Percentiles rank a stretch among this genome's conserved stretches.
phyloP scores from a whole-genome alignment of 345 rosid genomes.

The Pistacia integerrima region DNA sequence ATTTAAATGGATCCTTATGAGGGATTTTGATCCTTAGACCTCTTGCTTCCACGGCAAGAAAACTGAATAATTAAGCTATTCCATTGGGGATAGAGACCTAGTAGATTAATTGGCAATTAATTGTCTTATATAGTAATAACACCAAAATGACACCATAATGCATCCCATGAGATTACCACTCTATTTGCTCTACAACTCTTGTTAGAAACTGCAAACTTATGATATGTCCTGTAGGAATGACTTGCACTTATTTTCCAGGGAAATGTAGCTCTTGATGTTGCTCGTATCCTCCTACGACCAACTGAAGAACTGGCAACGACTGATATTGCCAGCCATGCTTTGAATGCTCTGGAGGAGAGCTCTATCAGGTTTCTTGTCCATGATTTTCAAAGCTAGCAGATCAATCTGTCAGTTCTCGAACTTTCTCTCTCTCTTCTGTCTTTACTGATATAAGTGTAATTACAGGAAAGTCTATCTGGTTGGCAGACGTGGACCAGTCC shows the following conservation, averaged over 20 bases:
- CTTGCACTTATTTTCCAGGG: slow-evolving; percentile 52
- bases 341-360: slow-evolving; percentile 70
- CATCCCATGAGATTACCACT: not conserved
- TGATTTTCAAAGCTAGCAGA: slow-evolving; percentile 3
- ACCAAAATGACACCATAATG: not conserved
- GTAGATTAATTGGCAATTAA: not conserved
- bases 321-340: slow-evolving; percentile 82
- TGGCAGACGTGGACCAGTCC: slow-evolving; percentile 96
- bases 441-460: slow-evolving; percentile 13
- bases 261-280: slow-evolving; percentile 94
- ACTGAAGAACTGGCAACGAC: slow-evolving; percentile 72
- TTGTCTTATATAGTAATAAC: not conserved
- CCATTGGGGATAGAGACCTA: not conserved
- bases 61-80: too few relatives aligned
- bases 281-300: slow-evolving; percentile 82
- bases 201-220: not conserved
- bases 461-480: slow-evolving; percentile 83
- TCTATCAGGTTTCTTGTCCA: slow-evolving; percentile 61
- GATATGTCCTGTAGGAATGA: not conserved
- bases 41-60: too few relatives aligned
- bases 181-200: not conserved
- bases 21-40: too few relatives aligned
- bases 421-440: not conserved
- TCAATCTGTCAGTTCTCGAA: slow-evolving; percentile 7
- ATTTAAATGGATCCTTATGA: too few relatives aligned